These are phyloP conservation scores for Theobroma cacao DNA, from an alignment of 345 rosid species.

Conservation along the genomic window DNA sequence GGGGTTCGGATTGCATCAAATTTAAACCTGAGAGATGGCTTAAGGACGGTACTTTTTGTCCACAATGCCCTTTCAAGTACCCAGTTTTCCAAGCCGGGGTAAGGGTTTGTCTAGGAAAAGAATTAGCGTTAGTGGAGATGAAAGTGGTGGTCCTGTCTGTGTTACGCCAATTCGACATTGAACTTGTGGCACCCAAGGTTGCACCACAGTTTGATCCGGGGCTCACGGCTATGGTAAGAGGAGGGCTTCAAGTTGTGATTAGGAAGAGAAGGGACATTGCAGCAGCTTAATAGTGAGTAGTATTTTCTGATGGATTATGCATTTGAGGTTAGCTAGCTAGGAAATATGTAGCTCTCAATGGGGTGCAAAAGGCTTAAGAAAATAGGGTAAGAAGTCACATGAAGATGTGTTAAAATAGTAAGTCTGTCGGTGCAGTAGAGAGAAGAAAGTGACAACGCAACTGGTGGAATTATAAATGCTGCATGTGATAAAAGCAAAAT, in stretches of 20 bases:
- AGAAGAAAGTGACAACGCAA: not conserved
- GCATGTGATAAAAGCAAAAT: no score
- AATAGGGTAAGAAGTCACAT: not conserved
- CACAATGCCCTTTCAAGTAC: conserved; percentile 28
- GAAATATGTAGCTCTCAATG: not conserved
- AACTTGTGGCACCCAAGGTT: conserved; percentile 25
- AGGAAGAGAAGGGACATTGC: conserved; percentile 4
- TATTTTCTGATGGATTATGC: no score
- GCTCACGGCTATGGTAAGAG: conserved; percentile 25
- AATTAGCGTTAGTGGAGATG: conserved; percentile 43
- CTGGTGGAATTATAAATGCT: not conserved
- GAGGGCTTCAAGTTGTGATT: conserved; percentile 20
- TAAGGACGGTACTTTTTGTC: conserved; percentile 24
- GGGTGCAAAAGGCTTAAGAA: no score
- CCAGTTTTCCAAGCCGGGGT: conserved; percentile 47
- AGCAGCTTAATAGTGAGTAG: not conserved
- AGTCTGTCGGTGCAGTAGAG: not conserved
- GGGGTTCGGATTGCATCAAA: conserved; percentile 50
- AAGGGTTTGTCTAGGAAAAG: conserved; percentile 43
- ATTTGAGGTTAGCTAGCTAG: no score
- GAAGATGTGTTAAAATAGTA: not conserved
- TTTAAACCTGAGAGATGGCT: conserved; percentile 66
- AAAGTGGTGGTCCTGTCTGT: conserved; percentile 33
- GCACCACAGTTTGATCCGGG: conserved; percentile 19
- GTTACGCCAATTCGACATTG: conserved; percentile 26